These are phyloP conservation scores for Linnemannia schmuckeri DNA, from an alignment of 192 early-diverging fungal genomes.

Conservation along the genomic window DNA sequence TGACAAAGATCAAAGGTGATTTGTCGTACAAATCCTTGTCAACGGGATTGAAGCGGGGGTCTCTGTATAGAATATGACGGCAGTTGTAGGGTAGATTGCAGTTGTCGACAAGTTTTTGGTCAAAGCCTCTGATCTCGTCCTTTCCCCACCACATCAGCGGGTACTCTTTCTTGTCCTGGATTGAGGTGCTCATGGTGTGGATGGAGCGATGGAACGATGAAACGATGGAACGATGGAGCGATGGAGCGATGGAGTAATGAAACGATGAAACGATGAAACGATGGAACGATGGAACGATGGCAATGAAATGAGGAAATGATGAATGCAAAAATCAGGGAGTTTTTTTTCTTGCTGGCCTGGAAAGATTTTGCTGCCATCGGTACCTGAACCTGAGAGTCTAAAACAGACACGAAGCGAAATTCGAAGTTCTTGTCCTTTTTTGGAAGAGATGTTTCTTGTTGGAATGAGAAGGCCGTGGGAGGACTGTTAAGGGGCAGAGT, in stretches of 20 bases:
- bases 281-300: too few species aligned
- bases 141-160: slow-evolving; percentile 23
- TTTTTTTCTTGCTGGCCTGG: too few species aligned
- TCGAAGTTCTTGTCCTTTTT: too few species aligned
- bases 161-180: slow-evolving; percentile 14
- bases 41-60: background rate
- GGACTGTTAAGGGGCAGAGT: too few species aligned
- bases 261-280: background rate
- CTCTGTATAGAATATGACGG: background rate
- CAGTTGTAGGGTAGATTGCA: slow-evolving; percentile 37
- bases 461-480: too few species aligned
- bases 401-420: too few species aligned
- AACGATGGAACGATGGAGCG: slow-evolving; percentile 24
- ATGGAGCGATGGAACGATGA: too few species aligned
- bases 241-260: background rate
- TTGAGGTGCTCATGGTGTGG: background rate
- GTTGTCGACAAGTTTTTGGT: slow-evolving; percentile 7
- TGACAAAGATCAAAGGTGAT: slow-evolving; percentile 22
- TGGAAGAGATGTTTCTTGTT: too few species aligned
- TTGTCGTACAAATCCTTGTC: slow-evolving; percentile 23
- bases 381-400: too few species aligned
- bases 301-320: too few species aligned
- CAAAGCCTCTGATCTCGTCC: background rate
- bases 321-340: too few species aligned
- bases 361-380: too few species aligned